These are phyloP conservation scores for Staphylotrichum longicolle DNA, from an alignment of 495 filamentous ascomycete genomes.

Conservation along the genomic window DNA sequence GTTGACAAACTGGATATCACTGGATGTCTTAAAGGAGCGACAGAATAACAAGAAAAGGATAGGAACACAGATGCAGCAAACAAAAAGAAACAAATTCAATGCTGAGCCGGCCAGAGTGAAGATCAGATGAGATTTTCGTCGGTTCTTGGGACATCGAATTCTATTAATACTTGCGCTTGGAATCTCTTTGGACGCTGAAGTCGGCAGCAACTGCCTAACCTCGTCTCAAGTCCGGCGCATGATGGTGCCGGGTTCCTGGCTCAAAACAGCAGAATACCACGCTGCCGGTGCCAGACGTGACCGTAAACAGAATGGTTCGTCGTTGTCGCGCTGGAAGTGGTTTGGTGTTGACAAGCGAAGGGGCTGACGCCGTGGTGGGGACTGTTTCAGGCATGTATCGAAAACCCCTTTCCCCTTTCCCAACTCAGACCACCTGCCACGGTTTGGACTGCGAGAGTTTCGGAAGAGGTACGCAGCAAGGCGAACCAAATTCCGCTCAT, in stretches of 20 bases:
- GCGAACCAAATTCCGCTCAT: no score
- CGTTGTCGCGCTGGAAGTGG: not conserved
- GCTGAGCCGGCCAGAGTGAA: conserved; percentile 18
- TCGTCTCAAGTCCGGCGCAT: not conserved
- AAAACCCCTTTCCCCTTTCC: not conserved
- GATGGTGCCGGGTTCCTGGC: not conserved
- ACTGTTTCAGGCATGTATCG: not conserved
- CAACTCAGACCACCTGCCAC: not conserved
- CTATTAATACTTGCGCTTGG: not conserved
- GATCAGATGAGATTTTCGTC: not conserved
- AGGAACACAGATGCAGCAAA: not conserved
- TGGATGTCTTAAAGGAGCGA: no score
- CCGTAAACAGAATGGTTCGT: not conserved
- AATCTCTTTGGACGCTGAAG: no score
- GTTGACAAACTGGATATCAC: no score
- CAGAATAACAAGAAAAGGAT: not conserved
- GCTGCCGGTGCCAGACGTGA: not conserved
- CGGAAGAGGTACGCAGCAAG: no score
- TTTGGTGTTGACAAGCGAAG: not conserved
- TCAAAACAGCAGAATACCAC: not conserved
- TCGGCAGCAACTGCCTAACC: no score
- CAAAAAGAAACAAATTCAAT: not conserved
- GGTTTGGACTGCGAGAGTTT: no score
- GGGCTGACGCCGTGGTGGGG: not conserved
- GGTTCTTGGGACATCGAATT: not conserved